Evolutionary conservation across 768 basidiomycete species (phyloP).

Genomic region (Leucosporidium scottii): DNA sequence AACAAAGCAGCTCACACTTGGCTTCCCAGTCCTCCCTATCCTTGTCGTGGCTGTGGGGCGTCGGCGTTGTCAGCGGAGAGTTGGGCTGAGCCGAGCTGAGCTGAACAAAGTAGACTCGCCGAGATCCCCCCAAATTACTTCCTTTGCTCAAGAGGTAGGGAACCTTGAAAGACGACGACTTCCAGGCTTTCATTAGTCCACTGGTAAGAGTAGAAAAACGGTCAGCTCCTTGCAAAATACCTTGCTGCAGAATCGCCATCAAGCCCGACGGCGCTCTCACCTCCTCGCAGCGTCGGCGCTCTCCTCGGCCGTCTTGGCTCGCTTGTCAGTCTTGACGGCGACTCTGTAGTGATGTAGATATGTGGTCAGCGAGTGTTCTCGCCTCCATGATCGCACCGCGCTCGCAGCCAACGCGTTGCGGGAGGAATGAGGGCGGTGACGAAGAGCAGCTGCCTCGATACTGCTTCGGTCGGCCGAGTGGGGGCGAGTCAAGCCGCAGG

Average conservation of each 20-base stretch:
- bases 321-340: slow-evolving; percentile 22
- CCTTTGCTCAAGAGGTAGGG: slow-evolving; percentile 26
- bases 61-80: no score
- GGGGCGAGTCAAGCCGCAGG: no score
- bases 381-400: no score
- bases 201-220: no score
- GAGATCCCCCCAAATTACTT: slow-evolving; percentile 17
- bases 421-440: neutral
- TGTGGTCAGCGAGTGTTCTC: no score
- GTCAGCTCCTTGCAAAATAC: no score
- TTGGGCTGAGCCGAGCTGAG: no score
- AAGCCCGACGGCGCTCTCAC: neutral
- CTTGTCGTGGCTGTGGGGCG: slow-evolving; percentile 20
- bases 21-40: slow-evolving; percentile 22
- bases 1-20: slow-evolving; percentile 7
- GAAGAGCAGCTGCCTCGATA: neutral
- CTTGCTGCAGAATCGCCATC: no score
- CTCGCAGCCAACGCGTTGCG: no score
- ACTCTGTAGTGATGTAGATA: neutral
- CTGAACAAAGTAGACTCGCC: no score
- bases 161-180: slow-evolving; percentile 17
- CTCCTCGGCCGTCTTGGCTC: slow-evolving; percentile 25
- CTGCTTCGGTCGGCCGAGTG: neutral
- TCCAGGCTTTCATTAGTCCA: slow-evolving; percentile 28
- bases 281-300: neutral